Percentiles rank a stretch among this genome's conserved stretches.
Conservation (phyloP, 2,329 filamentous ascomycete genomes). For the Davidsoniella virescens region DNA sequence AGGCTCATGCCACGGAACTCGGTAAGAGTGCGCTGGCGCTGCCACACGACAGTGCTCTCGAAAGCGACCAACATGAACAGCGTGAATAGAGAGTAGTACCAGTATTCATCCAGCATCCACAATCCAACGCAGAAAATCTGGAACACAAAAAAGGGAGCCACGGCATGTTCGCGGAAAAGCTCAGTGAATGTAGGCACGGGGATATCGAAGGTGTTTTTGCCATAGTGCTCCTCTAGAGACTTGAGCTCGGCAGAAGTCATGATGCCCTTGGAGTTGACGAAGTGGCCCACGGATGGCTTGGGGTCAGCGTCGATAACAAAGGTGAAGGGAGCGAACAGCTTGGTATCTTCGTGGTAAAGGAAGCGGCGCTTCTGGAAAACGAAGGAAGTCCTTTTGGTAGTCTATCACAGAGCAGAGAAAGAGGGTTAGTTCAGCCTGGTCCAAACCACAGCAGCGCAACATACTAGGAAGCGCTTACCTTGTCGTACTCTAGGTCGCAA, state of each 20-base stretch:
- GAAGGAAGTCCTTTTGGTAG: slow-evolving; percentile 68
- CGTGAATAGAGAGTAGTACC: slow-evolving; percentile 99
- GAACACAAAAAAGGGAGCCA: slow-evolving; percentile 98
- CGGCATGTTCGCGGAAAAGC: slow-evolving; percentile 94
- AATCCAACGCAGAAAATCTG: slow-evolving; percentile 96
- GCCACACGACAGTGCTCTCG: slow-evolving; percentile 98
- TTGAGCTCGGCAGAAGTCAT: slow-evolving; percentile 58
- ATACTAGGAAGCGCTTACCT: slow-evolving; percentile 26
- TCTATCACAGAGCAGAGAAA: slow-evolving; percentile 23
- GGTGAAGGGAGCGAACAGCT: slow-evolving; percentile 63
- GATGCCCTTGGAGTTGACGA: slow-evolving; percentile 69
- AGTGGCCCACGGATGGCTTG: slow-evolving; percentile 59
- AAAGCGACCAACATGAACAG: slow-evolving; percentile 97
- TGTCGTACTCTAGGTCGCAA: slow-evolving; percentile 63
- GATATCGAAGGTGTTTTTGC: slow-evolving; percentile 91
- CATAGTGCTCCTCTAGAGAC: slow-evolving; percentile 79
- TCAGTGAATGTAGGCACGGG: slow-evolving; percentile 91
- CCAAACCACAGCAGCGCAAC: neutral
- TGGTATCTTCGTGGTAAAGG: slow-evolving; percentile 55
- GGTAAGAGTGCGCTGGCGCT: slow-evolving; percentile 83
- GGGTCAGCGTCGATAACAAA: slow-evolving; percentile 78
- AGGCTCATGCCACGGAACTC: slow-evolving; percentile 99
- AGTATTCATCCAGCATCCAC: slow-evolving; percentile 98
- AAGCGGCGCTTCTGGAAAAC: slow-evolving; percentile 97
- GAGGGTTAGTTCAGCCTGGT: slow-evolving; percentile 1